These are phyloP conservation scores for Alternaria novae-zelandiae DNA, from an alignment of 2,329 filamentous ascomycete species.

Conservation along the genomic window DNA sequence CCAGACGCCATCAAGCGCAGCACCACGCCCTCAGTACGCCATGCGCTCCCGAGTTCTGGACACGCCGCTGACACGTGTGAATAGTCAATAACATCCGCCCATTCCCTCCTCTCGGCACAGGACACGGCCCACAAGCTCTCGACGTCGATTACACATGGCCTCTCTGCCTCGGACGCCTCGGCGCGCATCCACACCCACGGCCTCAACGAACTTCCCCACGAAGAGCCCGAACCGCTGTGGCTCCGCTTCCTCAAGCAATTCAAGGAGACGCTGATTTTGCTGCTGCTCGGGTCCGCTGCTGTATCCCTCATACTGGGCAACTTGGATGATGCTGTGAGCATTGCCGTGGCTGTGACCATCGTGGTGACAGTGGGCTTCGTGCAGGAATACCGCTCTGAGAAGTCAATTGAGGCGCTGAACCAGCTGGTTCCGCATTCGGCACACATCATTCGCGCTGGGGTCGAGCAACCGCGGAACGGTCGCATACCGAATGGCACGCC, in stretches of 20 bases:
- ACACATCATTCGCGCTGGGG: constrained; percentile 75
- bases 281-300: constrained; percentile 86
- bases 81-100: constrained; percentile 56
- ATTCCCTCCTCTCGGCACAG: constrained; percentile 72
- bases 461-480: constrained; percentile 28
- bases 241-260: constrained; percentile 95
- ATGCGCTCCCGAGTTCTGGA: constrained; percentile 4
- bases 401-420: constrained; percentile 93
- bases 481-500: constrained; percentile 30
- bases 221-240: constrained; percentile 93
- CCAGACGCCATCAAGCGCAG: constrained; percentile 36
- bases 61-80: constrained; percentile 25
- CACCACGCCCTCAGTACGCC: constrained; percentile 39
- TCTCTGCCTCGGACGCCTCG: constrained; percentile 81
- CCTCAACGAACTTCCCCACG: constrained; percentile 92
- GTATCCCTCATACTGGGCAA: constrained; percentile 93
- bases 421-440: constrained; percentile 94
- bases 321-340: constrained; percentile 92
- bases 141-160: constrained; percentile 82
- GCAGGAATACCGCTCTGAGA: constrained; percentile 96
- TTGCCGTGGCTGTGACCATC: constrained; percentile 94
- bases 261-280: constrained; percentile 89
- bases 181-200: constrained; percentile 81
- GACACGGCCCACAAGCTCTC: constrained; percentile 79
- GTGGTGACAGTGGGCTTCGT: constrained; percentile 96